A percentile compares a stretch with the other conserved stretches of the same genome.
Conservation (phyloP, 2,329 filamentous ascomycete species). For the Fusarium stilboides region DNA sequence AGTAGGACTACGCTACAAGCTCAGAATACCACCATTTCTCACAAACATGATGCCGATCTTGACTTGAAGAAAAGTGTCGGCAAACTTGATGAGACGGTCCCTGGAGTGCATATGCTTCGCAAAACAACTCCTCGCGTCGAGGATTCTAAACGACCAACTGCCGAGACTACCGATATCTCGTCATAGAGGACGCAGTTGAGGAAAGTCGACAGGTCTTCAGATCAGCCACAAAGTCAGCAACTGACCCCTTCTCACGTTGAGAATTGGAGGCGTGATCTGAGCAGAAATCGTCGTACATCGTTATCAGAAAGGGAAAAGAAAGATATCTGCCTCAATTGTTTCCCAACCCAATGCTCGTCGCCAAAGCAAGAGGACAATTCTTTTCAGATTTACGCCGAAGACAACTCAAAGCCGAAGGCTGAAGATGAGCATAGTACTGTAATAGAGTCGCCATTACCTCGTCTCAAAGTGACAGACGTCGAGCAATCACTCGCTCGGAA, state of each 20-base stretch:
- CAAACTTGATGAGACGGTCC: conserved; percentile 6
- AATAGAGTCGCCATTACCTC: conserved; percentile 31
- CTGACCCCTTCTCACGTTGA: conserved; percentile 31
- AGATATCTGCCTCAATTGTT: conserved; percentile 45
- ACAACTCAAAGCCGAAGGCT: conserved; percentile 1
- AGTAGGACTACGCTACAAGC: conserved; percentile 6
- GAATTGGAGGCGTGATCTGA: conserved; percentile 46
- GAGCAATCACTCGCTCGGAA: conserved; percentile 50
- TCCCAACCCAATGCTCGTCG: conserved; percentile 39
- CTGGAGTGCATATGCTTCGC: conserved; percentile 15
- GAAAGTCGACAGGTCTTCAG: conserved; percentile 43
- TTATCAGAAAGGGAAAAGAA: conserved; percentile 29
- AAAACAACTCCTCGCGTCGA: conserved; percentile 19
- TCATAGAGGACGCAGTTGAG: conserved; percentile 47
- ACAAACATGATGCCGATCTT: not conserved
- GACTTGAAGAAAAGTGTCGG: not conserved
- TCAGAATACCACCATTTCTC: conserved; percentile 4
- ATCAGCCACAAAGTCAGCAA: conserved; percentile 24
- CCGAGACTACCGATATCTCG: conserved; percentile 30
- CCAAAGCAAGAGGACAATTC: conserved; percentile 9
- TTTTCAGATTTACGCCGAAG: conserved; percentile 9
- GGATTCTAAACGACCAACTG: conserved; percentile 10
- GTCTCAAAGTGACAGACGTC: conserved; percentile 49
- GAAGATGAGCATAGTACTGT: conserved; percentile 12
- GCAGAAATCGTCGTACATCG: conserved; percentile 33